Evolutionary conservation across 1,139 yeast genomes (phyloP), one percentile per base, ranked within the genome.

Genomic region (Kluyveromyces marxianus): DNA sequence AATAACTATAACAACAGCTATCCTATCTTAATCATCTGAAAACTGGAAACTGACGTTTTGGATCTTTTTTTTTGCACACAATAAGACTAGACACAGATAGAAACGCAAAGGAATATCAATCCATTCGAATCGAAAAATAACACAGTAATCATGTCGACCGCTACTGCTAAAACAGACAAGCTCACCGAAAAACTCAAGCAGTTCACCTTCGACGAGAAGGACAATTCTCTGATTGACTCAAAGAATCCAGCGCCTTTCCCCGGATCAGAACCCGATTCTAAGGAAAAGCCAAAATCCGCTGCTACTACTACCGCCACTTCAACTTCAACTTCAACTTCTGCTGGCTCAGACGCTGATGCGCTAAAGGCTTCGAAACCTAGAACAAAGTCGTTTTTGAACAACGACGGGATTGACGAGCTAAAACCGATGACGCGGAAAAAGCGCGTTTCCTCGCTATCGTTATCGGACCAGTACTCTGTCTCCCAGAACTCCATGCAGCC

Each of bases 381-480:
- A 31, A 53, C 55, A 33, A 52, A 51, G 32, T 79, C 86, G 14
- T 83, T 76, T 56, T 72, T 83, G 50, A 81, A 83, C 56, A 82
- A 81, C 54, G 88, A 82, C 58, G 86, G 85, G 33, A 81, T 82
- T 37, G 88, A 82, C 58, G 74, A 76, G 46, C 66, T 82, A 57
- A 75, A 74, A 47, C 89, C 89, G 1, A 69, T 72, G 46, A 69
- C 75, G 14, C 72, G 85, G 62, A 79, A 76, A 54, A 80, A 80
- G 59, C 66, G 82, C 36, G 84, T 81, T n/a, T 77, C 84, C n/a
- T 79, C 84, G 32, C 66, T 83, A 42, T 81, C 88, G 33, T 70
- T 83, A 44, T 76, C 85, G 4, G 90, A 83, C 61, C 81, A 72
- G 69, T 71, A 82, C 80, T 69, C 77, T 60, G 68, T 80, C 14